These are phyloP conservation scores for Claviceps sorghi DNA, from an alignment of 2,329 filamentous ascomycete species.

Conservation along the genomic window DNA sequence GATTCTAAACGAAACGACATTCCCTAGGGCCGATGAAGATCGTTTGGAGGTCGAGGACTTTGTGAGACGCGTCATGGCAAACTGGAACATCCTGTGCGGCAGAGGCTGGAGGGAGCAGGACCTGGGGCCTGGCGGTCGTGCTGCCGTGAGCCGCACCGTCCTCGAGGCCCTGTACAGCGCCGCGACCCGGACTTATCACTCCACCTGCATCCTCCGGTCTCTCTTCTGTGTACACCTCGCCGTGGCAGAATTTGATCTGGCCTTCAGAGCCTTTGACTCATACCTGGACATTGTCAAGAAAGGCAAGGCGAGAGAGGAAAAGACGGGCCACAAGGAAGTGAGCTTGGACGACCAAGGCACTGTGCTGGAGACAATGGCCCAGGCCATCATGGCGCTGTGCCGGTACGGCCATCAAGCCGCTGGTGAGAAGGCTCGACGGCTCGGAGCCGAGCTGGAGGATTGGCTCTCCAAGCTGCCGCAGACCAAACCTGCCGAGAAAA, in stretches of 20 bases:
- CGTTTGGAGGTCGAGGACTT: slow-evolving; percentile 72
- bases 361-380: slow-evolving; percentile 62
- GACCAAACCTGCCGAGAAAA: slow-evolving; percentile 13
- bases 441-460: slow-evolving; percentile 57
- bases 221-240: slow-evolving; percentile 79
- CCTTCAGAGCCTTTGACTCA: slow-evolving; percentile 79
- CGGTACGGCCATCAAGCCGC: slow-evolving; percentile 63
- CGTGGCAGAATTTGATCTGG: slow-evolving; percentile 81
- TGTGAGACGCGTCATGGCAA: slow-evolving; percentile 62
- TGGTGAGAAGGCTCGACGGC: slow-evolving; percentile 61
- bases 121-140: slow-evolving; percentile 66
- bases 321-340: slow-evolving; percentile 55
- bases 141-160: slow-evolving; percentile 57
- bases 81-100: slow-evolving; percentile 74
- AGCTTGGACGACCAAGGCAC: slow-evolving; percentile 66
- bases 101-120: slow-evolving; percentile 68
- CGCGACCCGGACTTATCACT: slow-evolving; percentile 89
- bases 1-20: slow-evolving; percentile 63
- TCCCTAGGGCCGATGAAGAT: slow-evolving; percentile 69
- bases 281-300: slow-evolving; percentile 80
- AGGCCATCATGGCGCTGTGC: slow-evolving; percentile 68
- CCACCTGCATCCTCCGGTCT: slow-evolving; percentile 70
- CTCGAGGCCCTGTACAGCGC: slow-evolving; percentile 83
- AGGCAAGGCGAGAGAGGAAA: slow-evolving; percentile 70
- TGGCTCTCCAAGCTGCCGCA: slow-evolving; percentile 52